Percentiles rank a stretch among this genome's conserved stretches.
These are phyloP conservation scores for Syncephalastrum sp. DNA, from an alignment of 371 early-diverging fungal genomes.

Conservation along the genomic window DNA sequence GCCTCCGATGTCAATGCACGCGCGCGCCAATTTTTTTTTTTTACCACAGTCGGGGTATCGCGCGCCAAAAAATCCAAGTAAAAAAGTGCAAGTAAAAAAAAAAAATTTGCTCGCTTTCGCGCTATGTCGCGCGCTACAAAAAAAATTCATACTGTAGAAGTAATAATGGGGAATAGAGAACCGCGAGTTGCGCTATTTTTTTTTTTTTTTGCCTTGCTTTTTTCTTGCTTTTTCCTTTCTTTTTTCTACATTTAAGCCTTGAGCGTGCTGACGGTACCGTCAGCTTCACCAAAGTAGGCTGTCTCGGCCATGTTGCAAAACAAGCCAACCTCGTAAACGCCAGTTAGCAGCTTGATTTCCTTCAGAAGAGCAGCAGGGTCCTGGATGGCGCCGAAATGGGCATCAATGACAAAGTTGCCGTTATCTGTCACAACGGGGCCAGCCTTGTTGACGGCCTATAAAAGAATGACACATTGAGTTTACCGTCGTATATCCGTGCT, in stretches of 20 bases:
- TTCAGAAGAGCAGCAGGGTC: conserved; percentile 56
- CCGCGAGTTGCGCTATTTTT: not conserved
- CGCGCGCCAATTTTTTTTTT: too few relatives aligned
- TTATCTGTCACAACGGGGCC: conserved; percentile 95
- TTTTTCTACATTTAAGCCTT: not conserved
- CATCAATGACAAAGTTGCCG: conserved; percentile 93
- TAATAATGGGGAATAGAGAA: too few relatives aligned
- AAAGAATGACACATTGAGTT: not conserved
- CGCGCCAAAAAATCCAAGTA: too few relatives aligned
- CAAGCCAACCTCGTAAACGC: conserved; percentile 90
- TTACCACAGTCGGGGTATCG: too few relatives aligned
- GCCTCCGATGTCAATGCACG: too few relatives aligned
- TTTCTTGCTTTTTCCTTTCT: conserved; percentile 5
- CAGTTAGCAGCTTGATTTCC: conserved; percentile 72
- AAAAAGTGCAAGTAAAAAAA: too few relatives aligned
- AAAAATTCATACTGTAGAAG: too few relatives aligned
- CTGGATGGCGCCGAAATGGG: conserved; percentile 71
- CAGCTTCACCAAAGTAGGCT: conserved; percentile 81
- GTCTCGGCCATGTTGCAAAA: conserved; percentile 82
- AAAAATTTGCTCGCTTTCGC: too few relatives aligned
- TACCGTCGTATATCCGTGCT: not conserved
- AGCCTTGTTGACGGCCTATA: conserved; percentile 64
- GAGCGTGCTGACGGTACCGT: conserved; percentile 55
- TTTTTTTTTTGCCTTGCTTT: not conserved
- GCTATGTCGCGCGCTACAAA: too few relatives aligned